phyloP scores from a whole-genome alignment of 495 filamentous ascomycete genomes.

The Penicillium pulvis region DNA sequence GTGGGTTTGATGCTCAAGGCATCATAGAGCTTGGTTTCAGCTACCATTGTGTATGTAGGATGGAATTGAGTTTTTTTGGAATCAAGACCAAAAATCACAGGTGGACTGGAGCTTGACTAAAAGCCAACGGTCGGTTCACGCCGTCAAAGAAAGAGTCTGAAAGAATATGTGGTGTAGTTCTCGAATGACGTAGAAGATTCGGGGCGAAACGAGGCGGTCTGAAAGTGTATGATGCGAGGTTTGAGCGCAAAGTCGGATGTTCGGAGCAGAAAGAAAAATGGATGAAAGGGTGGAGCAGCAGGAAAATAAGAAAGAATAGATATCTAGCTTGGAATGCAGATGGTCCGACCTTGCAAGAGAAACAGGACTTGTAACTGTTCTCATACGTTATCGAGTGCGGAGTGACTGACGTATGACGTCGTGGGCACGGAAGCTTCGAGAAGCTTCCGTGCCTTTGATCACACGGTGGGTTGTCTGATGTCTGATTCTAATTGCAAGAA shows the following conservation, averaged over 20 bases:
- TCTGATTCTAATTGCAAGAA: no score
- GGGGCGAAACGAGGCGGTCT: slow-evolving; percentile 7
- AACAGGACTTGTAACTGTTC: slow-evolving; percentile 5
- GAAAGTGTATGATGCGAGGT: background rate
- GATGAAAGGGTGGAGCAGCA: background rate
- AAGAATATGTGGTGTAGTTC: slow-evolving; percentile 16
- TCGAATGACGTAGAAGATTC: slow-evolving; percentile 50
- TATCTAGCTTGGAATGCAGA: slow-evolving; percentile 9
- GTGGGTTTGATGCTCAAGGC: slow-evolving; percentile 71
- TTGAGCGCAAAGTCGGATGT: background rate
- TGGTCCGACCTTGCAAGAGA: background rate
- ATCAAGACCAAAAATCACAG: slow-evolving; percentile 12
- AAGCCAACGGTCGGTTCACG: slow-evolving; percentile 10
- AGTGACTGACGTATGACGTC: slow-evolving; percentile 41
- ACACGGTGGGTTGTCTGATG: background rate
- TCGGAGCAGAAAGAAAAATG: background rate
- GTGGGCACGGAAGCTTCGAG: slow-evolving; percentile 37
- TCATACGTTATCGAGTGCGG: background rate
- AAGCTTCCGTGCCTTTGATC: slow-evolving; percentile 28
- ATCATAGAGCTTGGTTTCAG: slow-evolving; percentile 87
- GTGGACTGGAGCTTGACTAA: slow-evolving; percentile 13
- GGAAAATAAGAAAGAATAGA: slow-evolving; percentile 15
- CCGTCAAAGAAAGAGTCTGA: background rate
- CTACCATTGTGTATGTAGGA: slow-evolving; percentile 64
- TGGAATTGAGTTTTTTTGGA: slow-evolving; percentile 21